phyloP scores from a whole-genome alignment of 83 land plant genomes.

The Isoetes engelmannii region DNA sequence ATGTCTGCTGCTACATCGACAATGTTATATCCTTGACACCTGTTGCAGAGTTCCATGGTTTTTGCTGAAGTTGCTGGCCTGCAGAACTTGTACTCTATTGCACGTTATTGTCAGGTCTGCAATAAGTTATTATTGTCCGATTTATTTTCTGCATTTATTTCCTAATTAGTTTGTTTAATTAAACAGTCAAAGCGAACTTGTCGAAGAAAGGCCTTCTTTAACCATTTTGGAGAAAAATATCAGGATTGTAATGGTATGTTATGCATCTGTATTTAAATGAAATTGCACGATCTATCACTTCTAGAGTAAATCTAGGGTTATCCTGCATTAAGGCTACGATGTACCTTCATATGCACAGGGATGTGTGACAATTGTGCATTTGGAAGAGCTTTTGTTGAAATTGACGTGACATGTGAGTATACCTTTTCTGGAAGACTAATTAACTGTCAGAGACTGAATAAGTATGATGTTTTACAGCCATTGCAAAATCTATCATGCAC shows the following conservation, averaged over 20 bases:
- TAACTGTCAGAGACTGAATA: background rate
- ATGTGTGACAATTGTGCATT: constrained; percentile 44
- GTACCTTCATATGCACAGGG: constrained; percentile 16
- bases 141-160: background rate
- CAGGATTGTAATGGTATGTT: constrained; percentile 39
- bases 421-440: background rate
- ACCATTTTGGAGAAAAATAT: constrained; percentile 33
- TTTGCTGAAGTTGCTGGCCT: constrained; percentile 85
- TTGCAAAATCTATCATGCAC: constrained; percentile 29
- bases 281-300: no score
- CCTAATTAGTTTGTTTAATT: background rate
- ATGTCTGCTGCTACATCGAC: background rate
- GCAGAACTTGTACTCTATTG: constrained; percentile 86
- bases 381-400: constrained; percentile 26
- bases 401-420: constrained; percentile 32
- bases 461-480: constrained; percentile 14
- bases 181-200: constrained; percentile 38
- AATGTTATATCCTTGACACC: background rate
- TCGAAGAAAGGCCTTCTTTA: constrained; percentile 39
- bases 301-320: no score
- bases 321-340: no score
- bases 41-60: constrained; percentile 87
- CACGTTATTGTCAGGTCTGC: constrained; percentile 83
- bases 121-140: no score
- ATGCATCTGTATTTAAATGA: background rate